Conservation (phyloP, 371 early-diverging fungal genomes). For the Mortierella sp. region DNA sequence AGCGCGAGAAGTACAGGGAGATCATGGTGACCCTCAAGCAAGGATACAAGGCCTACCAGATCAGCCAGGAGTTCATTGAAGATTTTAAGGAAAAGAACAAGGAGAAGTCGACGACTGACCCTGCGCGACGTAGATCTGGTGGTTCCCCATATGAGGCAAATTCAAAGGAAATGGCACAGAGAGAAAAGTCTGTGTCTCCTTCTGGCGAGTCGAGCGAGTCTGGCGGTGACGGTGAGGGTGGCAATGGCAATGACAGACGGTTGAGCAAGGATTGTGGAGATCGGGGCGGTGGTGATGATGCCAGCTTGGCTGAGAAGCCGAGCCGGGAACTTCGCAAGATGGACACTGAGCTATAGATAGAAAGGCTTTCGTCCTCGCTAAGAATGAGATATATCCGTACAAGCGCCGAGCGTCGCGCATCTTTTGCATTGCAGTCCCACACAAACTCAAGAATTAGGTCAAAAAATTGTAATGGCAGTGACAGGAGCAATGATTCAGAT, state of each 20-base stretch:
- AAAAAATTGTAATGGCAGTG: too few relatives aligned
- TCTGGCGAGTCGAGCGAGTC: neutral
- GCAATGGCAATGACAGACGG: too few relatives aligned
- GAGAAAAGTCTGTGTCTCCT: neutral
- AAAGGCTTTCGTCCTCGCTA: too few relatives aligned
- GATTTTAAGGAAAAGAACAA: constrained; percentile 33
- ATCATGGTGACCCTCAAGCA: constrained; percentile 26
- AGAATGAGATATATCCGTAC: too few relatives aligned
- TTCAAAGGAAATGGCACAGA: neutral
- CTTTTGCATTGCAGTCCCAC: too few relatives aligned
- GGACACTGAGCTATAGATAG: constrained; percentile 1
- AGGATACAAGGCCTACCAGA: constrained; percentile 30
- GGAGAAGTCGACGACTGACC: constrained; percentile 1
- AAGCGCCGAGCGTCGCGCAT: too few relatives aligned
- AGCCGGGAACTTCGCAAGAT: neutral
- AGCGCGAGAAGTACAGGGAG: constrained; percentile 43
- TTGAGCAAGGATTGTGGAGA: neutral
- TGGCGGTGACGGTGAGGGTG: neutral
- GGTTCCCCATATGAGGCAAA: neutral
- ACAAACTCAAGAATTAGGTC: too few relatives aligned
- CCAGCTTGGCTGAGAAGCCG: neutral
- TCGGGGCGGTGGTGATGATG: neutral
- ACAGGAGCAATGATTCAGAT: too few relatives aligned
- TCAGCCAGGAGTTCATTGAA: constrained; percentile 28
- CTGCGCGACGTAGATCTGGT: neutral